Base-by-base conservation (phyloP, 257 asterid species). In the Forsythia suspensa region DNA sequence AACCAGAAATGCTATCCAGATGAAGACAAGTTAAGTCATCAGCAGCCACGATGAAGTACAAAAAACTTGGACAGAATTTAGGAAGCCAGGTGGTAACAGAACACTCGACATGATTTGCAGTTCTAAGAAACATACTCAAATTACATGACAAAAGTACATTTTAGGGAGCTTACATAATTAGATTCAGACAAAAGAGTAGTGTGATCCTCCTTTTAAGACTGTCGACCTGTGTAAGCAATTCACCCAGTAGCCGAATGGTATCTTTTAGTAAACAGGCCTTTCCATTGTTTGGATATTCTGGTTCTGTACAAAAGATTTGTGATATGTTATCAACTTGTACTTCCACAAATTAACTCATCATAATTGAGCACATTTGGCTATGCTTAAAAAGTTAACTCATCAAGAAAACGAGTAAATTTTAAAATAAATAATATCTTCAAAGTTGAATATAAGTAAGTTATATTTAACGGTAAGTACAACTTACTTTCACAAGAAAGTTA, bases 251-350 rank as follows among this genome's bases (percentile, higher is more conserved):
- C 9, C 90, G 82, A 74, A 85, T 74, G 11, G 94, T 85, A 71
- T 87, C 94, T 65, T 88, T 86, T 16, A 91, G 78, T 13, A 87
- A 71, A 42, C 86, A 88, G 51, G 94, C 96, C 89, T 91, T 89
- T 65, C 96, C 96, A 51, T 77, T 82, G 79, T 84, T 84, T 21
- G 76, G 82, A 77, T 82, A 76, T 72, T 86, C 89, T 12, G 90
- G 75, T 77, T 82, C 96, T 89, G 81, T 55, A 75, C 0, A 66
- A n/a, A 76, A 18, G 65, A 70, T 51, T 34, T 65, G 20, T 52
- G 46, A 81, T 24, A 65, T 13, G 29, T 24, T 44, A 79, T 42
- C 73, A 71, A 4, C 44, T 67, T 70, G 12, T 5, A 29, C 11
- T 40, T 80, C 6, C 71, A 20, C 44, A 37, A 51, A 24, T 65